phyloP scores from a whole-genome alignment of 352 stramenopile species.

The Pythium inflatum region DNA sequence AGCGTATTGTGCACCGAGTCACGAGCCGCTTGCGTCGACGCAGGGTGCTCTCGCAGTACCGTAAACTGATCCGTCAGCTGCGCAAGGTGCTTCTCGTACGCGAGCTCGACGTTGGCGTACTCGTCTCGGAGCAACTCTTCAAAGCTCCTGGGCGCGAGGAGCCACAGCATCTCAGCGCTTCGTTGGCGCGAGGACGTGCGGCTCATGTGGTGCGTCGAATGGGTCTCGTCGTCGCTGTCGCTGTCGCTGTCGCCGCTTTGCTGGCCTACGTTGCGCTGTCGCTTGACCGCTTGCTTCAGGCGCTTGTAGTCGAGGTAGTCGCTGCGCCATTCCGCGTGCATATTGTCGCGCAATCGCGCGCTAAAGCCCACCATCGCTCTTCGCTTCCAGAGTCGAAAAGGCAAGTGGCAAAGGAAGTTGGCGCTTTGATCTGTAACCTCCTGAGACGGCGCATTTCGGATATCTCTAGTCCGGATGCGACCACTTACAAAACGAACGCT shows the following conservation, averaged over 20 bases:
- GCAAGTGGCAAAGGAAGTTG: too few species aligned
- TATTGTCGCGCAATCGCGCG: conserved; percentile 80
- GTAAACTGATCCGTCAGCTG: conserved; percentile 87
- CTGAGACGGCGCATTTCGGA: too few species aligned
- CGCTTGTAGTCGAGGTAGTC: conserved; percentile 91
- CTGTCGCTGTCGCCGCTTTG: too few species aligned
- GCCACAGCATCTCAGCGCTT: too few species aligned
- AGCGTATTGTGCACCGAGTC: conserved; percentile 94
- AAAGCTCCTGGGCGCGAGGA: too few species aligned
- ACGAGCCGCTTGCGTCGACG: conserved; percentile 59
- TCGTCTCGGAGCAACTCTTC: conserved; percentile 78
- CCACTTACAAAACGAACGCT: too few species aligned
- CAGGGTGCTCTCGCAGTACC: conserved; percentile 69
- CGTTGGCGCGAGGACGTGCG: neutral
- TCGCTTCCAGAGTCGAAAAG: too few species aligned
- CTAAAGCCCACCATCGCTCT: conserved; percentile 89
- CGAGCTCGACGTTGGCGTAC: conserved; percentile 91
- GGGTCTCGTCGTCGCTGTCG: conserved; percentile 13
- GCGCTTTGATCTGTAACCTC: too few species aligned
- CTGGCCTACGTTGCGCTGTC: conserved; percentile 52
- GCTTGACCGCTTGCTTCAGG: conserved; percentile 85
- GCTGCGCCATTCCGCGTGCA: conserved; percentile 83
- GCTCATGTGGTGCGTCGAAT: neutral
- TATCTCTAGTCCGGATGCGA: too few species aligned
- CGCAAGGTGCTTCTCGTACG: conserved; percentile 86